phyloP scores from a whole-genome alignment of 192 early-diverging fungal genomes.

The Coemansia sp. region DNA sequence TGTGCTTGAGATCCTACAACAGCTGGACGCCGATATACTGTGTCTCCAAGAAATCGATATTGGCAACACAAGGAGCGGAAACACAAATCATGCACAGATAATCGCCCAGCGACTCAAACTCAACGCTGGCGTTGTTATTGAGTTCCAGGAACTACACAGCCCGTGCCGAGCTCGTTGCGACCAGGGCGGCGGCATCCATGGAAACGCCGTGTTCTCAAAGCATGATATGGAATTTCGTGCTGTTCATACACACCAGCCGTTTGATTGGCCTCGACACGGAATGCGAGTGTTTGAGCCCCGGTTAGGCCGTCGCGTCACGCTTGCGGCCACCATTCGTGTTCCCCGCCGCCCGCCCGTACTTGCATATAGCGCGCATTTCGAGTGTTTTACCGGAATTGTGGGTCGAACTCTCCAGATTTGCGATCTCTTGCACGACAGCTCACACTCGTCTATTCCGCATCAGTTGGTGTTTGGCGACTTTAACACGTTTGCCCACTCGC shows the following conservation, averaged over 20 bases:
- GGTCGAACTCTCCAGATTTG: slow-evolving; percentile 67
- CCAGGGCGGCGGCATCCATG: slow-evolving; percentile 78
- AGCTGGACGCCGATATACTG: slow-evolving; percentile 69
- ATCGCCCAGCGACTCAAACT: slow-evolving; percentile 61
- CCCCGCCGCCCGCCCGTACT: slow-evolving; percentile 58
- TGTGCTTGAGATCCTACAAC: slow-evolving; percentile 57
- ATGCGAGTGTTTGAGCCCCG: slow-evolving; percentile 64
- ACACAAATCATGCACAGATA: slow-evolving; percentile 61
- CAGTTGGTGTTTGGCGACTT: slow-evolving; percentile 76
- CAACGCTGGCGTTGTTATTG: slow-evolving; percentile 68
- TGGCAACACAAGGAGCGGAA: slow-evolving; percentile 65
- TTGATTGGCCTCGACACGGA: slow-evolving; percentile 70
- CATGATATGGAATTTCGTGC: slow-evolving; percentile 63
- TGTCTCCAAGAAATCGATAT: slow-evolving; percentile 80
- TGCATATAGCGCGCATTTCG: slow-evolving; percentile 74
- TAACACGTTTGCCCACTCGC: slow-evolving; percentile 78
- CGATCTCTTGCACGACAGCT: slow-evolving; percentile 67
- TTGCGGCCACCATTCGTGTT: slow-evolving; percentile 60
- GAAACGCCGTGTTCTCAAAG: slow-evolving; percentile 72
- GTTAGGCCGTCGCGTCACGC: slow-evolving; percentile 60
- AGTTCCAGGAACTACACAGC: slow-evolving; percentile 72
- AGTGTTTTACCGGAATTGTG: slow-evolving; percentile 72
- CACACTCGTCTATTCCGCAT: slow-evolving; percentile 52
- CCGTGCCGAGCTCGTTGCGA: slow-evolving; percentile 56
- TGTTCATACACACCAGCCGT: slow-evolving; percentile 68